Evolutionary conservation across 257 asterid species (phyloP).

Genomic region (Ophiorrhiza pumila): DNA sequence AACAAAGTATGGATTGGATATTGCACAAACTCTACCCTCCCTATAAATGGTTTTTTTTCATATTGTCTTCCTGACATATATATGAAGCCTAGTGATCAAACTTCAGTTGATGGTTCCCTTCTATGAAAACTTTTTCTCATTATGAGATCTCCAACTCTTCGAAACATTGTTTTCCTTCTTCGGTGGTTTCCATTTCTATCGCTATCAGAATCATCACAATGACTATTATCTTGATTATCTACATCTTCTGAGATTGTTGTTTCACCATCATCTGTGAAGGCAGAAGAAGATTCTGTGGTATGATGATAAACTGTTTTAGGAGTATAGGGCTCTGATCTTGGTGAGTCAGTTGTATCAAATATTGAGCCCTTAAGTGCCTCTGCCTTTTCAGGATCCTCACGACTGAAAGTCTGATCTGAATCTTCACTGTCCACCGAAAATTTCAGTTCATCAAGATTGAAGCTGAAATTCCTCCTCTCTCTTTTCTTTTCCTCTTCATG

Average conservation of each 20-base stretch:
- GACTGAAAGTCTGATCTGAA: slow-evolving; percentile 14
- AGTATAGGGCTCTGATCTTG: slow-evolving; percentile 53
- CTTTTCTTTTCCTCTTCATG: slow-evolving; percentile 8
- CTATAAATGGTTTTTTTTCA: too few species aligned
- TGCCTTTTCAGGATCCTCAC: slow-evolving; percentile 58
- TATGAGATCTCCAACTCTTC: slow-evolving; percentile 63
- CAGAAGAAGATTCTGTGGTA: slow-evolving; percentile 25
- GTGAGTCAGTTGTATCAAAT: slow-evolving; percentile 56
- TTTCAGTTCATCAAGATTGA: slow-evolving; percentile 48
- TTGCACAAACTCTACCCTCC: too few species aligned
- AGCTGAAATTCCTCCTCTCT: slow-evolving; percentile 38
- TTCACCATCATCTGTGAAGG: slow-evolving; percentile 33
- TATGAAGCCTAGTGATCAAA: neutral
- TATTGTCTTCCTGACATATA: too few species aligned
- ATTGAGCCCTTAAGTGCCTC: slow-evolving; percentile 68
- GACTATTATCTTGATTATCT: slow-evolving; percentile 26
- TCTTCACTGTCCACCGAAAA: slow-evolving; percentile 37
- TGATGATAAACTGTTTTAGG: slow-evolving; percentile 37
- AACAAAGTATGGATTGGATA: neutral
- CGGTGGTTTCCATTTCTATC: slow-evolving; percentile 38
- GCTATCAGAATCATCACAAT: slow-evolving; percentile 35
- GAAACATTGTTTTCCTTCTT: slow-evolving; percentile 48
- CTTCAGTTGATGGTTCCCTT: slow-evolving; percentile 37
- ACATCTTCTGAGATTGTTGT: slow-evolving; percentile 31
- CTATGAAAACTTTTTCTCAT: slow-evolving; percentile 39